Percentiles rank a stretch among this genome's conserved stretches.
These are phyloP conservation scores for Artomyces pyxidatus DNA, from an alignment of 768 basidiomycete genomes.

Conservation along the genomic window DNA sequence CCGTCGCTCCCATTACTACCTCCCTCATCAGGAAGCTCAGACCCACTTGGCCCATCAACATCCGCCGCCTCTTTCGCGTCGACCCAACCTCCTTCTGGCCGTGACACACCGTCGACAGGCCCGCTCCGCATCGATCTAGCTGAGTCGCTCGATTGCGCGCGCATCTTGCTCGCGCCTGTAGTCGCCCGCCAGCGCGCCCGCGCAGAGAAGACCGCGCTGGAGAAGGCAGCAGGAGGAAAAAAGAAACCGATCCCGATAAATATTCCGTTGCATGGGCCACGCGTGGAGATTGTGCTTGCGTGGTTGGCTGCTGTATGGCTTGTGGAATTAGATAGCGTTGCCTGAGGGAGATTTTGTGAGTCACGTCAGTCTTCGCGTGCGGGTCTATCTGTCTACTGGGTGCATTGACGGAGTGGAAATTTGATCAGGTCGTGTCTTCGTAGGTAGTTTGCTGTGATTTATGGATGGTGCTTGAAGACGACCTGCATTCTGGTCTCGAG, in stretches of 20 bases:
- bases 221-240: slow-evolving; percentile 36
- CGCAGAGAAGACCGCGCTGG: slow-evolving; percentile 42
- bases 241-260: slow-evolving; percentile 64
- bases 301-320: slow-evolving; percentile 81
- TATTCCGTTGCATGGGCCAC: slow-evolving; percentile 78
- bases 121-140: slow-evolving; percentile 32
- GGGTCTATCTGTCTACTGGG: too few species aligned
- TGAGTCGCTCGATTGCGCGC: slow-evolving; percentile 55
- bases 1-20: slow-evolving; percentile 11
- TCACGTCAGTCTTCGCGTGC: too few species aligned
- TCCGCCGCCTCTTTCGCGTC: slow-evolving; percentile 16
- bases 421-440: too few species aligned
- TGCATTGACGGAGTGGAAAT: too few species aligned
- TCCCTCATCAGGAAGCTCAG: slow-evolving; percentile 17
- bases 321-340: slow-evolving; percentile 51
- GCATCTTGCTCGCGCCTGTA: slow-evolving; percentile 70
- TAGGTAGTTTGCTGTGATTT: too few species aligned
- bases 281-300: slow-evolving; percentile 78
- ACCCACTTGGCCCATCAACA: slow-evolving; percentile 20
- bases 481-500: too few species aligned
- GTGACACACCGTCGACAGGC: slow-evolving; percentile 15
- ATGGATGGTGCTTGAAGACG: too few species aligned
- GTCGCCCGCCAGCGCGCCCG: slow-evolving; percentile 53
- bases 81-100: slow-evolving; percentile 12
- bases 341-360: too few species aligned